Base-by-base conservation (phyloP, 139 green algal species). In the Pycnococcus provasolii region DNA sequence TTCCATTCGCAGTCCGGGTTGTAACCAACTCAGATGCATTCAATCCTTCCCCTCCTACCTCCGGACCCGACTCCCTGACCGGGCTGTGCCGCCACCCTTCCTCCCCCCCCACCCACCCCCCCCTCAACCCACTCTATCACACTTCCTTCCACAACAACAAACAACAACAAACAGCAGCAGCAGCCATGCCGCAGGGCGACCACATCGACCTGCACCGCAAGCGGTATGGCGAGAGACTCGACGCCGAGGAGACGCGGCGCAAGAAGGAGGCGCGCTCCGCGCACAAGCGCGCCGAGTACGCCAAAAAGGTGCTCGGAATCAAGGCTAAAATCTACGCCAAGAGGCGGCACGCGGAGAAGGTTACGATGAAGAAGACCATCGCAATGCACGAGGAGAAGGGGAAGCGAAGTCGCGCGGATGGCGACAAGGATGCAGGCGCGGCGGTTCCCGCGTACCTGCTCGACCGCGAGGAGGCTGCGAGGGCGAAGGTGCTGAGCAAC, bases 301-400 rank as follows among this genome's bases (percentile, higher is more conserved):
- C 92, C 13, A 78, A 91, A 62, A 84, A 83, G 54, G 80, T 86
- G 2, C 72, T 96, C 39, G 90, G 92, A 64, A 78, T 97, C 52
- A 96, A 96, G 86, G 94, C 84, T 67, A 99, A 98, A 83, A 82
- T 99, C 76, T 95, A 91, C 69, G 85, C 87, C 50, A 97, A 99
- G 87, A 92, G 97, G 82, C 80, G 94, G 37, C 85, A 94, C 69
- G 76, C 79, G 59, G 94, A 99, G 84, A 99, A 99, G 89, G 87
- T 91, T 0, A 82, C 82, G 52, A 96, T 99, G 92, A 95, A 95
- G 77, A 97, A 97, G 77, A 99, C 93, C 53, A 92, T 97, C 51
- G 90, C 91, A 1, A 95, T 97, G 92, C 93, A 98, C 74, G 86
- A 94, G 73, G 84, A 99, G 79, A 81, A 81, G 45, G 87, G 95